A percentile compares a stretch with the other conserved stretches of the same genome.
These are phyloP conservation scores for Chlamydomonas schloesseri DNA, from an alignment of 139 green algal genomes.

Conservation along the genomic window DNA sequence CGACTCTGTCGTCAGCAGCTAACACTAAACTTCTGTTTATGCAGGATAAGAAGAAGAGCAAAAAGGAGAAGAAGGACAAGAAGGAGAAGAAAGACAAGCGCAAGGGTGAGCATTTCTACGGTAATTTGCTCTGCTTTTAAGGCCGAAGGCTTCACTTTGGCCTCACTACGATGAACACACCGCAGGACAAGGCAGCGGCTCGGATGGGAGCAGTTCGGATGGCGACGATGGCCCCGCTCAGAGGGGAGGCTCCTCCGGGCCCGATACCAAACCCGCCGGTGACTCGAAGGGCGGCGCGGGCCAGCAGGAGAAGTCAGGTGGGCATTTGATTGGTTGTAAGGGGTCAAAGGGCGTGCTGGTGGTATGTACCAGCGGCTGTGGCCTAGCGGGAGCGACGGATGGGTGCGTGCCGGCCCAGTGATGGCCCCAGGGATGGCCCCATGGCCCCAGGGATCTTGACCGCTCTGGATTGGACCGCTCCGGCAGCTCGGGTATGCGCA, in stretches of 20 bases:
- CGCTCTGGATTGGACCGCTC: no score
- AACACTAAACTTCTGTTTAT: neutral
- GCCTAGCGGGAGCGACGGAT: no score
- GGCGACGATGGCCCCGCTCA: neutral
- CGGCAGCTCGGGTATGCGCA: no score
- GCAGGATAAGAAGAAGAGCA: conserved; percentile 34
- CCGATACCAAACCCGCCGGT: neutral
- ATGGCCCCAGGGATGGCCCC: no score
- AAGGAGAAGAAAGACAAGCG: neutral
- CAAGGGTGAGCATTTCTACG: neutral
- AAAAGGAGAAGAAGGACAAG: conserved; percentile 33
- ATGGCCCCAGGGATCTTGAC: no score
- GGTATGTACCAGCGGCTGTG: neutral
- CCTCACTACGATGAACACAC: no score
- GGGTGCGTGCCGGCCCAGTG: no score
- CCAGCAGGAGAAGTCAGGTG: no score
- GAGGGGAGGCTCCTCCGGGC: neutral
- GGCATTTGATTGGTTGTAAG: neutral
- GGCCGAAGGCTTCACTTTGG: no score
- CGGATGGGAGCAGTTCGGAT: conserved; percentile 8
- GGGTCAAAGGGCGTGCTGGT: neutral
- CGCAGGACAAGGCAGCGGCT: neutral
- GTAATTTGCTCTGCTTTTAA: no score
- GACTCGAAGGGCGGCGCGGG: neutral
- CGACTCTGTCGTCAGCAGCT: neutral